Evolutionary conservation across 2,329 filamentous ascomycete genomes (phyloP).

Genomic region (Colletotrichum graminicola): DNA sequence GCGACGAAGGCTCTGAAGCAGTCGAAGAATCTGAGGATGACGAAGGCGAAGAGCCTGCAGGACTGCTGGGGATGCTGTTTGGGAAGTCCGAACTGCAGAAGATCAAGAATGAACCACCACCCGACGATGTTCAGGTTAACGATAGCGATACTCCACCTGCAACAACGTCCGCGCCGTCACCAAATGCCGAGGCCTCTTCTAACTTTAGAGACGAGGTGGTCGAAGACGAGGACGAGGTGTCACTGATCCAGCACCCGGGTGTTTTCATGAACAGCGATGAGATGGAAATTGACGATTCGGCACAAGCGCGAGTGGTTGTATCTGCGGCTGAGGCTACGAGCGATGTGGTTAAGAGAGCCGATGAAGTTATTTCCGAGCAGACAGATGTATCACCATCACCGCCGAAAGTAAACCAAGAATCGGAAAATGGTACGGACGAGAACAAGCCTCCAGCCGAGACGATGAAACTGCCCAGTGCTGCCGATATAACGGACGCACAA

Average conservation of each 20-base stretch:
- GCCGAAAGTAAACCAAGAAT: neutral
- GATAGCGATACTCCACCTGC: slow-evolving; percentile 31
- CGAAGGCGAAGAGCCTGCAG: slow-evolving; percentile 56
- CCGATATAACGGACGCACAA: slow-evolving; percentile 25
- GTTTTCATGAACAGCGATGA: slow-evolving; percentile 27
- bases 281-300: slow-evolving; percentile 28
- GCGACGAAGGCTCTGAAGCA: slow-evolving; percentile 55
- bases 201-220: slow-evolving; percentile 45
- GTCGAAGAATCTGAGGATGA: slow-evolving; percentile 61
- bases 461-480: neutral
- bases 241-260: slow-evolving; percentile 50
- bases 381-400: neutral
- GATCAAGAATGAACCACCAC: slow-evolving; percentile 55
- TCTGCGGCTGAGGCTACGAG: neutral
- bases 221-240: slow-evolving; percentile 51
- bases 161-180: neutral
- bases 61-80: slow-evolving; percentile 69
- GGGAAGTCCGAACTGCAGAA: slow-evolving; percentile 68
- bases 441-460: neutral
- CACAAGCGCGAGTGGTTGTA: neutral
- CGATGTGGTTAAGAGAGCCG: neutral
- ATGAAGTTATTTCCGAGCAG: neutral
- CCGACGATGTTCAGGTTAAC: slow-evolving; percentile 47
- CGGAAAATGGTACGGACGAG: neutral
- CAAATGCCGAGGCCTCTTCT: slow-evolving; percentile 22